Percentiles rank a stretch among this genome's conserved stretches.
These are phyloP conservation scores for Starmerella stigmatis DNA, from an alignment of 805 yeast genomes.

Conservation along the genomic window DNA sequence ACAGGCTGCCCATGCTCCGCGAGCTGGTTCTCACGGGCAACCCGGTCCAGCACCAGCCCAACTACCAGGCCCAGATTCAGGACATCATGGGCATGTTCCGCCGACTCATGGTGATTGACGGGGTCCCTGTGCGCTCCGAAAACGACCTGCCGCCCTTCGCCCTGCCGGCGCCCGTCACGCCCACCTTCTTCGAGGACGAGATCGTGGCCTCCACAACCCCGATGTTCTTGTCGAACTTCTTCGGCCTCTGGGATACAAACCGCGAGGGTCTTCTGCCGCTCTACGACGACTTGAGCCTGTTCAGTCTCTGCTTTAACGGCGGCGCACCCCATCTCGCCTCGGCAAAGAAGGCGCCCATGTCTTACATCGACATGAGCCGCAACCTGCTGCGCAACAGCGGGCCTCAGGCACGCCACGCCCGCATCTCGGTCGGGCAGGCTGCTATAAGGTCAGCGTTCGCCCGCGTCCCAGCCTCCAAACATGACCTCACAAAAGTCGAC, in stretches of 20 bases:
- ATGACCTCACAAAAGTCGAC: constrained; percentile 55
- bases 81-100: constrained; percentile 71
- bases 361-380: constrained; percentile 17
- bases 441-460: constrained; percentile 51
- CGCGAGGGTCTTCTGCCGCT: constrained; percentile 58
- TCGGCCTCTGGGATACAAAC: constrained; percentile 72
- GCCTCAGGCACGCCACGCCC: constrained; percentile 40
- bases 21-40: constrained; percentile 73
- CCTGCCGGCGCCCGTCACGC: constrained; percentile 36
- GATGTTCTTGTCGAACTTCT: constrained; percentile 64
- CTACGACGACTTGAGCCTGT: constrained; percentile 75
- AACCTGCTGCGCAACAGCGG: constrained; percentile 55
- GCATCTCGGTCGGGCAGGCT: constrained; percentile 60
- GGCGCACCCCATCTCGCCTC: constrained; percentile 45
- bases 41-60: constrained; percentile 46
- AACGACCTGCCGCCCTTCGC: constrained; percentile 35
- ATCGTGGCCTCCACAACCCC: constrained; percentile 62
- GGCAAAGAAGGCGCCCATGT: not conserved
- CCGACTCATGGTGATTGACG: constrained; percentile 66
- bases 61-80: constrained; percentile 35
- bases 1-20: constrained; percentile 59
- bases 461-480: constrained; percentile 69
- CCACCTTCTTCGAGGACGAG: constrained; percentile 71
- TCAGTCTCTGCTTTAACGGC: constrained; percentile 69
- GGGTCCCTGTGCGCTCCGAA: constrained; percentile 67